Evolutionary conservation across 108 stramenopile genomes (phyloP), one percentile per base, ranked within the genome.

Genomic region (Discostella stelligeroides): DNA sequence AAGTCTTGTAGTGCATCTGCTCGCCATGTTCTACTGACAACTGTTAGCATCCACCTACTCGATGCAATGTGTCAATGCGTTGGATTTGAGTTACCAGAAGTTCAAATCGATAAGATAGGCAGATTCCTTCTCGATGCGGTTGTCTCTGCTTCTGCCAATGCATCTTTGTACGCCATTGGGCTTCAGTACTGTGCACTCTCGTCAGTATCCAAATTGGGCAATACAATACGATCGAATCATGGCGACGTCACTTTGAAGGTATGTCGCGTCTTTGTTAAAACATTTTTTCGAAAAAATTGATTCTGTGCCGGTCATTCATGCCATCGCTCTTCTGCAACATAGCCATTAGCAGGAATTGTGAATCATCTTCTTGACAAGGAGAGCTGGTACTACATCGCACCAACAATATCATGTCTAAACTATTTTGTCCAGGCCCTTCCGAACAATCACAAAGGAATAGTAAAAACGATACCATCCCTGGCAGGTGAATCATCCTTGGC

Each of bases 381-480:
- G 49, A 63, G 45, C 27, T 79, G 77, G 77, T 79, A 70, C 42
- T 67, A 67, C 50, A 30, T 66, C 38, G 43, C 70, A 18, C 70
- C 77, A 12, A 42, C 30, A 41, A 41, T 72, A 17, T 66, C 65
- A 0, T 39, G 53, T 15, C 54, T 67, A 23, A 60, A 71, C 53
- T 43, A 49, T 18, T 60, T 79, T 23, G 43, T 62, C 38, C 56
- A 18, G 43, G 37, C 60, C 23, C 70, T 72, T 62, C 77, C 77
- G 8, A 50, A 65, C 21, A 45, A 71, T 27, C 38, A 38, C 29
- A 58, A 20, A 34, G 53, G 53, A 29, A 40, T 58, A 58, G 37
- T 58, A 20, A 34, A 17, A 56, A 17, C 56, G 25, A 29, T 45
- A 38, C 23, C 46, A 66, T 41, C 51, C 61, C 11, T 39, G 17